Evolutionary conservation across 2,329 filamentous ascomycete genomes (phyloP).

Genomic region (Fusarium sp.): DNA sequence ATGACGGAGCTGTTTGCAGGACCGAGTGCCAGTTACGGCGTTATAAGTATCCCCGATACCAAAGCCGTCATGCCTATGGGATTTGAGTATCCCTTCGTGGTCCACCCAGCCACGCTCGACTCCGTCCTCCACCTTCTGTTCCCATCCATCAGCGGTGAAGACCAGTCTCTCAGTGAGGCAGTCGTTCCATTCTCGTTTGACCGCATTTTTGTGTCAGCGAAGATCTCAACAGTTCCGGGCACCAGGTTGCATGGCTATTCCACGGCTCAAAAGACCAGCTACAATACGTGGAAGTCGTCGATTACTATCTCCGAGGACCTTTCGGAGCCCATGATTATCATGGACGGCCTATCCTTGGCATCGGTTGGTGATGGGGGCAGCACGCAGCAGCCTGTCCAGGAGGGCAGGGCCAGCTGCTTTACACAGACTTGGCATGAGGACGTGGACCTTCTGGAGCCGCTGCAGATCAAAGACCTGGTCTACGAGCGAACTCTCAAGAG

Average conservation of each 20-base stretch:
- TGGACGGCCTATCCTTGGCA: background rate
- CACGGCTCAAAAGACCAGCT: background rate
- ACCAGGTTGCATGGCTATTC: background rate
- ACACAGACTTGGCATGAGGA: background rate
- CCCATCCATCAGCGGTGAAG: background rate
- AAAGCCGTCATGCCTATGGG: conserved; percentile 1
- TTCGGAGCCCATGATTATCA: background rate
- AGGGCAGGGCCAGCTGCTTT: background rate
- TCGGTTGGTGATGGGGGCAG: background rate
- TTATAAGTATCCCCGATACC: background rate
- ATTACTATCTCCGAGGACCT: background rate
- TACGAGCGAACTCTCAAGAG: background rate
- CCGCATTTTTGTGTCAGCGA: background rate
- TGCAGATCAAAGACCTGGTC: background rate
- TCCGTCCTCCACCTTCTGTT: background rate
- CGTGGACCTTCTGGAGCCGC: background rate
- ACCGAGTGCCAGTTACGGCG: background rate
- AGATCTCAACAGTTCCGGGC: background rate
- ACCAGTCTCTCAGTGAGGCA: background rate
- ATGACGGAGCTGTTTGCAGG: background rate
- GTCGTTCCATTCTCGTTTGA: background rate
- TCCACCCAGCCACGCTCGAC: conserved; percentile 4
- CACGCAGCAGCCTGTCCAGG: background rate
- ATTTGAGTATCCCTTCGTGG: background rate
- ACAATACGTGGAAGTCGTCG: background rate